Conservation (phyloP, 163 green algal genomes). For the Chlamydomonas reinhardtii region DNA sequence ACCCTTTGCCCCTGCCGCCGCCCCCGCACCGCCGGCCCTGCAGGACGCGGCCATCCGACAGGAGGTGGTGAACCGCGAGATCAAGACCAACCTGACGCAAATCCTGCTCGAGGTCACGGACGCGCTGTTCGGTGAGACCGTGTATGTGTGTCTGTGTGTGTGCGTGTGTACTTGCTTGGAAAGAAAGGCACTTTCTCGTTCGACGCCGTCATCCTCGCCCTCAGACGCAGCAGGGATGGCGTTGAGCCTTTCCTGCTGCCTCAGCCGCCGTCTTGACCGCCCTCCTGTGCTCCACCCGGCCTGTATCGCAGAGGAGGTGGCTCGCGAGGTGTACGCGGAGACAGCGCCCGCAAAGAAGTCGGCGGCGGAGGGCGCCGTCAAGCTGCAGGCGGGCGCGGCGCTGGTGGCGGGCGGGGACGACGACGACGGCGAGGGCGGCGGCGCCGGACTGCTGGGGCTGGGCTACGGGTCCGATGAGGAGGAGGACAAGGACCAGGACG, state of each 20-base stretch:
- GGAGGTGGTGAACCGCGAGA: conserved; percentile 32
- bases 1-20: too few relatives aligned
- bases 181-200: too few relatives aligned
- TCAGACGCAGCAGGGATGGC: too few relatives aligned
- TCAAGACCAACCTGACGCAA: conserved; percentile 59
- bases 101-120: conserved; percentile 68
- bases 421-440: not conserved
- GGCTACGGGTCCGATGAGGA: conserved; percentile 31
- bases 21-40: too few relatives aligned
- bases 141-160: too few relatives aligned
- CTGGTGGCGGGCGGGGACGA: not conserved
- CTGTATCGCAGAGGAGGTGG: conserved; percentile 9
- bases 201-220: too few relatives aligned
- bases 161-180: too few relatives aligned
- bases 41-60: not conserved
- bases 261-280: conserved; percentile 28
- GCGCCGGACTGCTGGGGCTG: conserved; percentile 14
- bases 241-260: too few relatives aligned
- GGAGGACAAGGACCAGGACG: not conserved
- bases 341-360: not conserved
- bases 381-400: conserved; percentile 5
- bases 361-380: conserved; percentile 11
- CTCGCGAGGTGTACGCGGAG: conserved; percentile 34
- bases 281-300: too few relatives aligned
- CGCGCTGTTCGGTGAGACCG: conserved; percentile 58